Conservation (phyloP, 805 yeast species). For the Ogataea glucozyma region DNA sequence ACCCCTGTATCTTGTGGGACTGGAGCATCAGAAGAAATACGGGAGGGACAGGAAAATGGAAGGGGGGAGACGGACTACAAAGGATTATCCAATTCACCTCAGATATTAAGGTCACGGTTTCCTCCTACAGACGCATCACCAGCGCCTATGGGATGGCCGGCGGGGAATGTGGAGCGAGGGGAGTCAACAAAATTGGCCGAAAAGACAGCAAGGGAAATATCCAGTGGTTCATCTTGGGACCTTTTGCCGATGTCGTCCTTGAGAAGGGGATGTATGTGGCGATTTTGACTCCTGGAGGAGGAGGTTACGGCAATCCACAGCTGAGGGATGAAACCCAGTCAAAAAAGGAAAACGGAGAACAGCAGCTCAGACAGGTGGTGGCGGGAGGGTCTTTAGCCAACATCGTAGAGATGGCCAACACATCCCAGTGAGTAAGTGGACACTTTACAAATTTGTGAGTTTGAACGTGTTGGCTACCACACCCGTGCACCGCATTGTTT, state of each 20-base stretch:
- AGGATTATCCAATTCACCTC: slow-evolving; percentile 48
- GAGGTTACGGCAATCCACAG: slow-evolving; percentile 39
- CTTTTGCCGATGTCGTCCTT: slow-evolving; percentile 41
- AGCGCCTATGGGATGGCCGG: slow-evolving; percentile 59
- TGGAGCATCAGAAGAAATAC: slow-evolving; percentile 44
- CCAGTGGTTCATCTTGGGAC: slow-evolving; percentile 36
- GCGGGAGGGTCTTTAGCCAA: slow-evolving; percentile 5
- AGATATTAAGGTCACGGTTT: slow-evolving; percentile 44
- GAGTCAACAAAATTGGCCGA: slow-evolving; percentile 40
- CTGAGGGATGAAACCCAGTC: background rate
- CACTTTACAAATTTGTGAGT: no score
- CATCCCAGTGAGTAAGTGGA: slow-evolving; percentile 5
- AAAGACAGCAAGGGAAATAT: slow-evolving; percentile 28
- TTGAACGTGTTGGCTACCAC: no score
- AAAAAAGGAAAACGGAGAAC: background rate
- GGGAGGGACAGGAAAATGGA: slow-evolving; percentile 50
- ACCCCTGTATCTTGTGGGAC: slow-evolving; percentile 49
- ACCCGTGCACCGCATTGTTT: slow-evolving; percentile 1
- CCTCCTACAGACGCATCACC: slow-evolving; percentile 51
- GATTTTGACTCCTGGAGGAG: slow-evolving; percentile 45
- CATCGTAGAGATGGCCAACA: slow-evolving; percentile 1
- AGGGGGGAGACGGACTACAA: slow-evolving; percentile 53
- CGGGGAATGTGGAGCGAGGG: slow-evolving; percentile 50
- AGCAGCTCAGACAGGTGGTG: background rate
- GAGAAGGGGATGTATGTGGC: slow-evolving; percentile 39